Base-by-base conservation (phyloP, 495 filamentous ascomycete species). In the Hyaloscypha variabilis region DNA sequence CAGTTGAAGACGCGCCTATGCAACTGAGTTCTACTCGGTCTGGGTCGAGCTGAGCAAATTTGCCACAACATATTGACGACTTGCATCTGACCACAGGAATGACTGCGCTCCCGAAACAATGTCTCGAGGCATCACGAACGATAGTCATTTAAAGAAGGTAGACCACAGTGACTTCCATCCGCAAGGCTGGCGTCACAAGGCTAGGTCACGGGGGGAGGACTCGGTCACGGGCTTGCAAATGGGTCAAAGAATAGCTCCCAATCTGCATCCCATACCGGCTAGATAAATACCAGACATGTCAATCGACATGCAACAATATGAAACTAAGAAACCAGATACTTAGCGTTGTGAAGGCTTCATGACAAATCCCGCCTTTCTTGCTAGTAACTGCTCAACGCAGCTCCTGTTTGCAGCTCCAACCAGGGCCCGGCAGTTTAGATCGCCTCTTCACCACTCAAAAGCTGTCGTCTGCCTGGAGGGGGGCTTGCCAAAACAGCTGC, bases 1-100 rank as follows among this genome's bases (percentile, higher is more conserved):
- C 64, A 73, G 70, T 36, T 84, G 74, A 81, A 50, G 58, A 24
- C 19, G 39, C 39, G 10, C 39, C 19, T 14, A 19, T 14, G 6
- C 39, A 46, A 30, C 21, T 29, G 29, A 13, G 3, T 42, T 36
- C 30, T 26, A 54, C 56, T 29, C 66, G 50, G 42, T 49, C 53
- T 50, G 42, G 34, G 36, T 50, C 58, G 24, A 52, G 26, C 62
- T 71, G 67, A 67, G 39, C 10, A 46, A 17, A 46, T 46, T 17
- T 14, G 11, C 39, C 39, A 17, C 39, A 14, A 46, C 17, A 3
- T 17, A 46, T 4, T 46, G 19, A 17, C 39, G 13, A 14, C 14
- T 17, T 19, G 39, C 39, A 46, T 1, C 39, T 46, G 39, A 46
- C 39, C 19, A 46, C 39, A 46, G 6, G 39, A 46, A 46, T 46